Percentiles rank a stretch among this genome's conserved stretches.
These are phyloP conservation scores for Phialophora macrospora DNA, from an alignment of 2,329 filamentous ascomycete species.

Conservation along the genomic window DNA sequence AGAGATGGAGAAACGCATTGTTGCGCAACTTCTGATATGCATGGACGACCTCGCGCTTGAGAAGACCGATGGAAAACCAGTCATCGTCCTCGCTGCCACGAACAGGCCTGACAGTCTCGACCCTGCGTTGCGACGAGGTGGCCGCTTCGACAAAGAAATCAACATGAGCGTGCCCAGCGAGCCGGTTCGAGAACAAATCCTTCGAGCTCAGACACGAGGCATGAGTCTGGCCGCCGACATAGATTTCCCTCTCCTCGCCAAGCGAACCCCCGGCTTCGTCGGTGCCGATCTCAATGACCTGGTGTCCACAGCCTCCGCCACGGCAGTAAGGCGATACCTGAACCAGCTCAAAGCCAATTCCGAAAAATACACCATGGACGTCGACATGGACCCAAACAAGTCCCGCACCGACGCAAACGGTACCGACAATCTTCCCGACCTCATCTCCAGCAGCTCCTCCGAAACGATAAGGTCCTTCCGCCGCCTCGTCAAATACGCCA, in stretches of 20 bases:
- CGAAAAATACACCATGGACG: constrained; percentile 57
- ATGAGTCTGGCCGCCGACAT: constrained; percentile 70
- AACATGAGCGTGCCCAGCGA: constrained; percentile 88
- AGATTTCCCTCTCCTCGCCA: constrained; percentile 75
- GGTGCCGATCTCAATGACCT: constrained; percentile 82
- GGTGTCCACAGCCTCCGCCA: constrained; percentile 67
- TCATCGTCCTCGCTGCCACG: constrained; percentile 89
- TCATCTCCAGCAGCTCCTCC: not conserved
- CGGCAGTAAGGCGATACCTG: constrained; percentile 66
- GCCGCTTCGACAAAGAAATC: constrained; percentile 80
- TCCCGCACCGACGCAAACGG: constrained; percentile 14
- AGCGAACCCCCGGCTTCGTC: constrained; percentile 88
- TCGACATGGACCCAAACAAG: constrained; percentile 47
- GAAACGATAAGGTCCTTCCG: constrained; percentile 30
- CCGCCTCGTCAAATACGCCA: constrained; percentile 31
- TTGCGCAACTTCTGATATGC: constrained; percentile 79
- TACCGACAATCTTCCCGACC: not conserved
- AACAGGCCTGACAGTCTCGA: constrained; percentile 87
- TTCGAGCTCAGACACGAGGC: constrained; percentile 72
- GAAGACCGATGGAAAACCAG: constrained; percentile 73
- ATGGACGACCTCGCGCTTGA: constrained; percentile 81
- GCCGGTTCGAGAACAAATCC: constrained; percentile 74
- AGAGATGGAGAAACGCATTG: constrained; percentile 88
- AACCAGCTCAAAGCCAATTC: constrained; percentile 55
- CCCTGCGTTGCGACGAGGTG: constrained; percentile 73